Conservation (phyloP, 192 early-diverging fungal species). For the Thoreauomyces humboldtii region DNA sequence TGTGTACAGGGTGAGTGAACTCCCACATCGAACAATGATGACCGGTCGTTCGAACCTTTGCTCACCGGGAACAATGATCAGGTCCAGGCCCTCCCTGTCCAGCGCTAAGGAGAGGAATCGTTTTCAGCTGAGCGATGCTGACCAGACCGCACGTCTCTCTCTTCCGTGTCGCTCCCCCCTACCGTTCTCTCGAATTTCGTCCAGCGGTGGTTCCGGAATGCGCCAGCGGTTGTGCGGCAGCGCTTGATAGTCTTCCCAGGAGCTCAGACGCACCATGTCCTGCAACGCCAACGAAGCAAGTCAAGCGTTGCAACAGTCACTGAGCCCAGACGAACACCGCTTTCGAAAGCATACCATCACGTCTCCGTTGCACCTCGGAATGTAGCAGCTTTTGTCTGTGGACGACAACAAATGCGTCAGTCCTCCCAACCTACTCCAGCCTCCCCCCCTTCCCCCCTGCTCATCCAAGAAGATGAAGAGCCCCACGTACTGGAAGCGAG, state of each 20-base stretch:
- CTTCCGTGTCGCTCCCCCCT: neutral
- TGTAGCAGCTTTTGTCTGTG: slow-evolving; percentile 26
- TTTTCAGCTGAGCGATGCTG: too few relatives aligned
- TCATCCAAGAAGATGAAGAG: too few relatives aligned
- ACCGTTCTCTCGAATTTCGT: slow-evolving; percentile 57
- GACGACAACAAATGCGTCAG: neutral
- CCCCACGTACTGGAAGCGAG: slow-evolving; percentile 10
- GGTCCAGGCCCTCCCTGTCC: slow-evolving; percentile 52
- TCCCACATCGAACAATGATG: neutral
- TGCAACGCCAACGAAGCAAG: slow-evolving; percentile 29
- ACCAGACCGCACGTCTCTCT: neutral
- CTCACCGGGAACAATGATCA: slow-evolving; percentile 60
- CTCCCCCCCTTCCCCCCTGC: neutral
- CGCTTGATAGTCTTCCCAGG: slow-evolving; percentile 55
- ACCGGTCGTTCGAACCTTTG: neutral
- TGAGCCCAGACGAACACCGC: neutral
- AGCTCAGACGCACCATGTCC: slow-evolving; percentile 68
- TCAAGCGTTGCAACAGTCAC: too few relatives aligned
- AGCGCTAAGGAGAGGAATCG: slow-evolving; percentile 37
- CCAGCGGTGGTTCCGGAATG: slow-evolving; percentile 61
- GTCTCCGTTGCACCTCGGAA: slow-evolving; percentile 30
- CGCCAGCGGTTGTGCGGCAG: slow-evolving; percentile 65
- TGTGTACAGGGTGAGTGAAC: too few relatives aligned
- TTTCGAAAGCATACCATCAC: slow-evolving; percentile 26
- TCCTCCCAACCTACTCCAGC: neutral